Evolutionary conservation across 805 yeast genomes (phyloP).

Genomic region (Nakazawaea molendinolei): DNA sequence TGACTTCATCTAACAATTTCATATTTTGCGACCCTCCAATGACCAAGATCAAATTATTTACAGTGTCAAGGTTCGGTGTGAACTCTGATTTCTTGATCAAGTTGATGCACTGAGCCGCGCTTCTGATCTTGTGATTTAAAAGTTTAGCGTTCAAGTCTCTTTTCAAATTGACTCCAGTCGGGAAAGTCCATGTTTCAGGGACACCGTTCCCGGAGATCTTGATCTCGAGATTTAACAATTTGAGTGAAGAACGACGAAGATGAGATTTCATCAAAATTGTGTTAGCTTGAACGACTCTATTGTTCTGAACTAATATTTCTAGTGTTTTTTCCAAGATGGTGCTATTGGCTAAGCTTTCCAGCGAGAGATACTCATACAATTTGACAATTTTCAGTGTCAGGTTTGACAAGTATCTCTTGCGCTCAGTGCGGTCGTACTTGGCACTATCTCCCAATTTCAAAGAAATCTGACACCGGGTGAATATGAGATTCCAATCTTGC

Average conservation of each 20-base stretch:
- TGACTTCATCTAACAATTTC: constrained; percentile 17
- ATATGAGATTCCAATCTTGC: not conserved
- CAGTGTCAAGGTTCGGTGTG: constrained; percentile 17
- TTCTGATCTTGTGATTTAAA: too few species aligned
- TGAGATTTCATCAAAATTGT: constrained; percentile 1
- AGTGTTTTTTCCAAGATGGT: constrained; percentile 2
- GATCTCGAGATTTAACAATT: constrained; percentile 15
- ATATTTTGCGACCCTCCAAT: constrained; percentile 23
- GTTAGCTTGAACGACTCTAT: not conserved
- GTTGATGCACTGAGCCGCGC: constrained; percentile 15
- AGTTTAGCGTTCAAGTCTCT: constrained; percentile 10
- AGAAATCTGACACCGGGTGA: not conserved
- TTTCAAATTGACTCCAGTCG: constrained; percentile 14
- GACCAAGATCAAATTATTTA: constrained; percentile 20
- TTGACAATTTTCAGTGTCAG: not conserved
- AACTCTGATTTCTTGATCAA: constrained; percentile 6
- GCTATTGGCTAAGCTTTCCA: not conserved
- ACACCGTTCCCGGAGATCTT: constrained; percentile 19
- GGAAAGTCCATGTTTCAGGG: constrained; percentile 20
- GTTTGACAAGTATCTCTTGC: not conserved
- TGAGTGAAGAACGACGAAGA: not conserved
- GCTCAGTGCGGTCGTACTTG: not conserved
- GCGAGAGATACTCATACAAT: not conserved
- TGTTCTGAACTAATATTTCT: constrained; percentile 1
- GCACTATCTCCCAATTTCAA: not conserved